Evolutionary conservation across 768 basidiomycete species (phyloP).

Genomic region (Auricularia cornea): DNA sequence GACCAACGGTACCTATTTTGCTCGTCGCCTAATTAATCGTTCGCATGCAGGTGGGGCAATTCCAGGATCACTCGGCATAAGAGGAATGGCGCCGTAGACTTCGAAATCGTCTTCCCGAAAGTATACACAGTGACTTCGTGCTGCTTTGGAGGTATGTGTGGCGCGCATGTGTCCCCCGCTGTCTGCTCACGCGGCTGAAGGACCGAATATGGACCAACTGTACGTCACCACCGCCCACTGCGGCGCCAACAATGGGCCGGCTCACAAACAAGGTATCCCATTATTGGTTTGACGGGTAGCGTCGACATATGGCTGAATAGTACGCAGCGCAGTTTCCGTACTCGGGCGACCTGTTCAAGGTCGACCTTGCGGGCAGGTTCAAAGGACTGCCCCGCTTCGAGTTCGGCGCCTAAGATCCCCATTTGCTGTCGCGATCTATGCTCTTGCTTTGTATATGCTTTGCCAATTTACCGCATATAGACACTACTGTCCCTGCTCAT

Average conservation of each 20-base stretch:
- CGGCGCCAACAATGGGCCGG: slow-evolving; percentile 39
- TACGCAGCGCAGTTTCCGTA: slow-evolving; percentile 43
- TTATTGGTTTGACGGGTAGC: background rate
- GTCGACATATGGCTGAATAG: slow-evolving; percentile 12
- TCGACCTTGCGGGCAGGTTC: slow-evolving; percentile 39
- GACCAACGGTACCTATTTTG: slow-evolving; percentile 1
- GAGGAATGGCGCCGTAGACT: slow-evolving; percentile 43
- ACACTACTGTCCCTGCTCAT: too few relatives aligned
- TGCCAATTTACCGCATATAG: too few relatives aligned
- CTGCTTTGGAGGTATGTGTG: slow-evolving; percentile 52
- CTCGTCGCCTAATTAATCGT: slow-evolving; percentile 8
- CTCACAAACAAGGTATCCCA: slow-evolving; percentile 23
- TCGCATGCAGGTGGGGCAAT: slow-evolving; percentile 48
- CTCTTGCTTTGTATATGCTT: background rate
- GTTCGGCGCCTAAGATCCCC: slow-evolving; percentile 4
- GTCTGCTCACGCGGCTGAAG: slow-evolving; percentile 22
- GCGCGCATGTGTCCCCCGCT: slow-evolving; percentile 4
- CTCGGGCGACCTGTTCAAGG: slow-evolving; percentile 47
- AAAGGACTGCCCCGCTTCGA: slow-evolving; percentile 25
- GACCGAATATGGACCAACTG: slow-evolving; percentile 51
- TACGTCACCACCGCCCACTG: slow-evolving; percentile 58
- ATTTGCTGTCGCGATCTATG: background rate
- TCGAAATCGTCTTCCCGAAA: slow-evolving; percentile 52
- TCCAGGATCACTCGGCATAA: slow-evolving; percentile 51
- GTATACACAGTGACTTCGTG: slow-evolving; percentile 58